Evolutionary conservation across 192 early-diverging fungal species (phyloP).

Genomic region (Ambispora gerdemannii): DNA sequence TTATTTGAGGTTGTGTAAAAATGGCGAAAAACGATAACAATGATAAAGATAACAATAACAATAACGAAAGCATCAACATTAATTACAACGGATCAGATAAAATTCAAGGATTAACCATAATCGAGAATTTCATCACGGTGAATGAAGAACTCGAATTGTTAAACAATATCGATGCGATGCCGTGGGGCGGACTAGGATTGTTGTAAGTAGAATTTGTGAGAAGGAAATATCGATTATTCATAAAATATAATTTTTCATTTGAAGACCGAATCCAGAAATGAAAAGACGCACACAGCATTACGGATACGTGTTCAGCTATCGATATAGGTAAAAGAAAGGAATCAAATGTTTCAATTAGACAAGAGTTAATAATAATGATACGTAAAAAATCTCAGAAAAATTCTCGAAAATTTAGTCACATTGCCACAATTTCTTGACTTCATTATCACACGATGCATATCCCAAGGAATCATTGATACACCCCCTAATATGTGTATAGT

Average conservation of each 20-base stretch:
- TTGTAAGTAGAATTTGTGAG: constrained; percentile 28
- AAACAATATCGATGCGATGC: constrained; percentile 36
- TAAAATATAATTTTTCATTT: background rate
- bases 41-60: too few species aligned
- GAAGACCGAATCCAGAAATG: constrained; percentile 64
- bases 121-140: constrained; percentile 48
- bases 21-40: too few species aligned
- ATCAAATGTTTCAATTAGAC: background rate
- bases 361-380: background rate
- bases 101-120: constrained; percentile 40
- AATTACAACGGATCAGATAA: too few species aligned
- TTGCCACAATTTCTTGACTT: constrained; percentile 49
- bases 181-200: constrained; percentile 57
- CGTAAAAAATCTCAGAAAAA: constrained; percentile 39
- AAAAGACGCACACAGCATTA: constrained; percentile 67
- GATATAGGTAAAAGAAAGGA: constrained; percentile 45
- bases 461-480: constrained; percentile 37
- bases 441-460: constrained; percentile 45
- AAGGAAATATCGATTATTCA: background rate
- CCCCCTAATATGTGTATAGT: constrained; percentile 54
- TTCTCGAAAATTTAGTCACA: constrained; percentile 50
- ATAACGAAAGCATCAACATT: too few species aligned
- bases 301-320: constrained; percentile 63
- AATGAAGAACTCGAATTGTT: constrained; percentile 49
- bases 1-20: too few species aligned